phyloP scores from a whole-genome alignment of 441 rosid species.

The Adansonia grandidieri region DNA sequence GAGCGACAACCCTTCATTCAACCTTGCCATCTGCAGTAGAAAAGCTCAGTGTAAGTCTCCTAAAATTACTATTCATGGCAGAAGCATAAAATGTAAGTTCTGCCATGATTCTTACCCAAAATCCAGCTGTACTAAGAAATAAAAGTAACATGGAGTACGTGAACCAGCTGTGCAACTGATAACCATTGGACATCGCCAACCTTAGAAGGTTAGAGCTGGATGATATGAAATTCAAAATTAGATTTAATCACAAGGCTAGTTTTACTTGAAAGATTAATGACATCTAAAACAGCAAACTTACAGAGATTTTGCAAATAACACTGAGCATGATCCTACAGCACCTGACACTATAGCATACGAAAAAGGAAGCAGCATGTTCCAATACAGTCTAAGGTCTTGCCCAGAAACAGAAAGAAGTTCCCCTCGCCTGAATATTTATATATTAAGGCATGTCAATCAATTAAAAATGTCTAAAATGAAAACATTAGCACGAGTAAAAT shows the following conservation, averaged over 20 bases:
- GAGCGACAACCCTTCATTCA: slow-evolving; percentile 90
- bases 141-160: slow-evolving; percentile 92
- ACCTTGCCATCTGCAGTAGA: slow-evolving; percentile 81
- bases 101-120: slow-evolving; percentile 65
- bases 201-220: slow-evolving; percentile 83
- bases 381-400: slow-evolving; percentile 74
- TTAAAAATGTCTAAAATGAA: slow-evolving; percentile 10
- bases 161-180: slow-evolving; percentile 93
- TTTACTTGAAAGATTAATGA: slow-evolving; percentile 12
- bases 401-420: slow-evolving; percentile 71
- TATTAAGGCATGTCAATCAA: slow-evolving; percentile 23
- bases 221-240: slow-evolving; percentile 23
- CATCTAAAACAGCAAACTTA: slow-evolving; percentile 46
- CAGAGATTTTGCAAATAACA: slow-evolving; percentile 97
- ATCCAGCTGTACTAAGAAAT: slow-evolving; percentile 96
- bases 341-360: slow-evolving; percentile 97
- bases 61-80: slow-evolving; percentile 25
- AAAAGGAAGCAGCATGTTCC: slow-evolving; percentile 91
- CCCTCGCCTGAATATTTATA: slow-evolving; percentile 67
- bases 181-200: slow-evolving; percentile 86
- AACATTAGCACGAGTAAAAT: background rate
- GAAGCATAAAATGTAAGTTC: slow-evolving; percentile 3
- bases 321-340: slow-evolving; percentile 96
- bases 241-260: slow-evolving; percentile 21
- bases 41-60: slow-evolving; percentile 17